A percentile compares a stretch with the other conserved stretches of the same genome.
phyloP scores from a whole-genome alignment of 345 rosid genomes.

The Brassica cretica region DNA sequence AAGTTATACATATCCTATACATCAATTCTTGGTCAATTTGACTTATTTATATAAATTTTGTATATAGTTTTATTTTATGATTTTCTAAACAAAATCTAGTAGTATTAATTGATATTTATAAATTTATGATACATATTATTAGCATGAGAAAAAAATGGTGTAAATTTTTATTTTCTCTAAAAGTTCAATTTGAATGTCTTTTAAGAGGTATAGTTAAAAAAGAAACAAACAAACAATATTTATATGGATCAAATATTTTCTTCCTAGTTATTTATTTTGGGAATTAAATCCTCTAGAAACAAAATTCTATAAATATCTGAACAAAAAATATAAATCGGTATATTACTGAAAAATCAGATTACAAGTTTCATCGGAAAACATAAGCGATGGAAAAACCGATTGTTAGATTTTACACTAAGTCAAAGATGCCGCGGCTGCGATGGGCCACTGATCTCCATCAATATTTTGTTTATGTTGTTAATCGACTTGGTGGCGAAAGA shows the following conservation, averaged over 20 bases:
- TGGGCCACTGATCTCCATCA: slow-evolving; percentile 47
- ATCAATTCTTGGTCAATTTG: background rate
- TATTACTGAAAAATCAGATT: background rate
- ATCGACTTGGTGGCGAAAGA: slow-evolving; percentile 60
- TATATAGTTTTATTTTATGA: background rate
- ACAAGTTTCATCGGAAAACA: background rate
- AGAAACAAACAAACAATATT: background rate
- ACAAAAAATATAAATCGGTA: background rate
- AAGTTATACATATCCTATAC: background rate
- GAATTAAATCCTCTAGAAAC: background rate
- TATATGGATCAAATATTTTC: background rate
- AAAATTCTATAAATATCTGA: background rate
- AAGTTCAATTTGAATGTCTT: background rate
- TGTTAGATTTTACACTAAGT: slow-evolving; percentile 34
- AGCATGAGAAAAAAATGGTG: background rate
- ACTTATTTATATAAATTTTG: background rate
- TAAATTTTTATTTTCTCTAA: background rate
- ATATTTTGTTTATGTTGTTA: slow-evolving; percentile 52
- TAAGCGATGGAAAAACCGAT: background rate
- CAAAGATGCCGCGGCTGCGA: slow-evolving; percentile 54
- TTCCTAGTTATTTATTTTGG: background rate
- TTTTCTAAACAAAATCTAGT: background rate
- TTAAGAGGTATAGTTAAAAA: background rate
- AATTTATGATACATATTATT: background rate
- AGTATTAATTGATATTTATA: background rate